These are phyloP conservation scores for Reticulascus tulasneorum DNA, from an alignment of 2,329 filamentous ascomycete genomes.

Conservation along the genomic window DNA sequence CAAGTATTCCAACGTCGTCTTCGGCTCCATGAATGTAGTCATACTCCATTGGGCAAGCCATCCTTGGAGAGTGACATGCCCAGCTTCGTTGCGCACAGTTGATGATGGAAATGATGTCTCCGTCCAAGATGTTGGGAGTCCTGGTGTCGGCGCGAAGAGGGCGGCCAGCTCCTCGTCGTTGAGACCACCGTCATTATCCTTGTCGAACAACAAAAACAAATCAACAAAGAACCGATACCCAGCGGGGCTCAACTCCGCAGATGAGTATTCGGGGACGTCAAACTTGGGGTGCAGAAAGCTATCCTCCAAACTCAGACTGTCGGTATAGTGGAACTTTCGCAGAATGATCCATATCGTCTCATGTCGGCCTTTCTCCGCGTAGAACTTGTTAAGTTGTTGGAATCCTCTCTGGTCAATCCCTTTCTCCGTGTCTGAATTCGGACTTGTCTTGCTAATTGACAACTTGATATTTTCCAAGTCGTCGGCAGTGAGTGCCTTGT, in stretches of 20 bases:
- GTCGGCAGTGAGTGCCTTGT: conserved; percentile 74
- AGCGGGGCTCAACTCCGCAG: conserved; percentile 87
- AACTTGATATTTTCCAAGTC: conserved; percentile 90
- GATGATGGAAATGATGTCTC: conserved; percentile 89
- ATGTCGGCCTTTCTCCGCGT: conserved; percentile 94
- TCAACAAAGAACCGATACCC: conserved; percentile 98
- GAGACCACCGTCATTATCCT: conserved; percentile 93
- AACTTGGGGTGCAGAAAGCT: conserved; percentile 90
- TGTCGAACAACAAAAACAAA: conserved; percentile 89
- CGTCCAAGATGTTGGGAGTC: conserved; percentile 79
- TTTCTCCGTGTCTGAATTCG: conserved; percentile 56
- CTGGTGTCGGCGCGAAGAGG: conserved; percentile 89
- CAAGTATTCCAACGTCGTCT: conserved; percentile 91
- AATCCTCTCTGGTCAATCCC: conserved; percentile 85
- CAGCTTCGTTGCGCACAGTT: conserved; percentile 91
- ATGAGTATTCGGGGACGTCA: conserved; percentile 87
- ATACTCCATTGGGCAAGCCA: conserved; percentile 99
- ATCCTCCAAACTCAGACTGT: conserved; percentile 88
- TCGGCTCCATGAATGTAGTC: conserved; percentile 95
- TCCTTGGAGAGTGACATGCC: conserved; percentile 91
- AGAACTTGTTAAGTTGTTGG: conserved; percentile 87
- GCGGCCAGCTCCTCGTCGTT: conserved; percentile 81
- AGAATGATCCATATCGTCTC: conserved; percentile 98
- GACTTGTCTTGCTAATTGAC: conserved; percentile 68
- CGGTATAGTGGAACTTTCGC: conserved; percentile 91